Percentiles rank a stretch among this genome's conserved stretches.
Evolutionary conservation across 805 yeast genomes (phyloP).

Genomic region (Huiozyma sinensis): DNA sequence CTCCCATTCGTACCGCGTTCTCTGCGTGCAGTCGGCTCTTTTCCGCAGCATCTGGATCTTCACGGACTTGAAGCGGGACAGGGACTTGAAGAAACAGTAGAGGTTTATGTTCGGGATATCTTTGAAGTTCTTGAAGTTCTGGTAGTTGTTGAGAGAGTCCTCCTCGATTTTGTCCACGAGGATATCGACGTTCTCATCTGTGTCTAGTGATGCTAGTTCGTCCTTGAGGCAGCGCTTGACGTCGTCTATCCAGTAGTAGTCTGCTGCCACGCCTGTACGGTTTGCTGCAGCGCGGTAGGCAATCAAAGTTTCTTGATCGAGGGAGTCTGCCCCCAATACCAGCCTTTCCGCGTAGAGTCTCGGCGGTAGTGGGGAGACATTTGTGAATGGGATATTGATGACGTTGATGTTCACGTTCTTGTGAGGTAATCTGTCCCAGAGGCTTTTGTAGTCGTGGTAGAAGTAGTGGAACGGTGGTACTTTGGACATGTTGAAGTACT

Average conservation of each 20-base stretch:
- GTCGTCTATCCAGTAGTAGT: slow-evolving; percentile 21
- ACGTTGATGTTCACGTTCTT: slow-evolving; percentile 20
- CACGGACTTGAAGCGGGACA: slow-evolving; percentile 27
- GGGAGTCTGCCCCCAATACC: not conserved
- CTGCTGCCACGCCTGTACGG: slow-evolving; percentile 1
- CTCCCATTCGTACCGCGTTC: slow-evolving; percentile 33
- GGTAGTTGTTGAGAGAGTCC: slow-evolving; percentile 18
- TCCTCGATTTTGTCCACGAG: slow-evolving; percentile 7
- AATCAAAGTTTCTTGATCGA: slow-evolving; percentile 22
- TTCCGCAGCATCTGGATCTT: slow-evolving; percentile 30
- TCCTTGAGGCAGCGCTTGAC: slow-evolving; percentile 12
- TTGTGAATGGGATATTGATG: slow-evolving; percentile 27
- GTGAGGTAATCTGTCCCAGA: slow-evolving; percentile 26
- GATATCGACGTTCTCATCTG: slow-evolving; percentile 4
- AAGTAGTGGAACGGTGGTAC: slow-evolving; percentile 24
- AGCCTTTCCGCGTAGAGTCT: slow-evolving; percentile 9
- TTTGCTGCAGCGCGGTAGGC: slow-evolving; percentile 6
- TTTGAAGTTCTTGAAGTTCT: slow-evolving; percentile 16
- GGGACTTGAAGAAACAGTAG: slow-evolving; percentile 24
- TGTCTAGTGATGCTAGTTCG: not conserved
- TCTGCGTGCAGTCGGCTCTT: slow-evolving; percentile 29
- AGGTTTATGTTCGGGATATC: slow-evolving; percentile 32
- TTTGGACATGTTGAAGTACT: slow-evolving; percentile 14
- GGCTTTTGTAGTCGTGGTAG: slow-evolving; percentile 19
- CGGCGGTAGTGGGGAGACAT: slow-evolving; percentile 25